phyloP scores from a whole-genome alignment of 768 basidiomycete genomes.

The Tulasnella sp. region DNA sequence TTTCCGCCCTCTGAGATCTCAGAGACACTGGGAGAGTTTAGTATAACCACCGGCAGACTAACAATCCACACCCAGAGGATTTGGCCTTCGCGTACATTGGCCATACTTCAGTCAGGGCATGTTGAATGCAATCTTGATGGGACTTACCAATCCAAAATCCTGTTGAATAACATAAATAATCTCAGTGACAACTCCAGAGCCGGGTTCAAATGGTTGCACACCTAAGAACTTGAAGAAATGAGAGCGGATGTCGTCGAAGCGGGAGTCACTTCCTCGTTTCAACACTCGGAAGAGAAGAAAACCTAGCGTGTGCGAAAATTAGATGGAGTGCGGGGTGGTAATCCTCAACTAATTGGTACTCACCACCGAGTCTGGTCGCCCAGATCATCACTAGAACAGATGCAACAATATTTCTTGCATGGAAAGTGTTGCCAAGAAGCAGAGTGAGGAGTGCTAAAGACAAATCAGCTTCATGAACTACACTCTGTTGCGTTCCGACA shows the following conservation, averaged over 20 bases:
- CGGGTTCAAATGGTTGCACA: slow-evolving; percentile 18
- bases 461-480: not conserved
- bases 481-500: slow-evolving; percentile 1
- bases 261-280: slow-evolving; percentile 49
- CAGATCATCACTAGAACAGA: slow-evolving; percentile 54
- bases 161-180: slow-evolving; percentile 14
- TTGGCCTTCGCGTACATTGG: slow-evolving; percentile 29
- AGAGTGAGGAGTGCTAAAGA: slow-evolving; percentile 44
- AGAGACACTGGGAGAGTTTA: slow-evolving; percentile 56
- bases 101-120: slow-evolving; percentile 1
- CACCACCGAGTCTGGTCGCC: slow-evolving; percentile 46
- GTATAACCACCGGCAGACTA: slow-evolving; percentile 47
- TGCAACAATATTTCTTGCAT: slow-evolving; percentile 44
- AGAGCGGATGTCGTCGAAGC: slow-evolving; percentile 53
- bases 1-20: slow-evolving; percentile 33
- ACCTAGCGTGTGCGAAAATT: slow-evolving; percentile 24
- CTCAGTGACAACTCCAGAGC: not conserved
- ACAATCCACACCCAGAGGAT: slow-evolving; percentile 56
- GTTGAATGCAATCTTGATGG: not conserved
- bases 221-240: slow-evolving; percentile 55
- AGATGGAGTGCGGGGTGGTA: not conserved
- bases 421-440: slow-evolving; percentile 46
- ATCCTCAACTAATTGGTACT: slow-evolving; percentile 2
- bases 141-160: slow-evolving; percentile 44
- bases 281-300: slow-evolving; percentile 60